Evolutionary conservation across 225 moss, liverwort and hornwort genomes (phyloP).

Genomic region (Neckera pumila): DNA sequence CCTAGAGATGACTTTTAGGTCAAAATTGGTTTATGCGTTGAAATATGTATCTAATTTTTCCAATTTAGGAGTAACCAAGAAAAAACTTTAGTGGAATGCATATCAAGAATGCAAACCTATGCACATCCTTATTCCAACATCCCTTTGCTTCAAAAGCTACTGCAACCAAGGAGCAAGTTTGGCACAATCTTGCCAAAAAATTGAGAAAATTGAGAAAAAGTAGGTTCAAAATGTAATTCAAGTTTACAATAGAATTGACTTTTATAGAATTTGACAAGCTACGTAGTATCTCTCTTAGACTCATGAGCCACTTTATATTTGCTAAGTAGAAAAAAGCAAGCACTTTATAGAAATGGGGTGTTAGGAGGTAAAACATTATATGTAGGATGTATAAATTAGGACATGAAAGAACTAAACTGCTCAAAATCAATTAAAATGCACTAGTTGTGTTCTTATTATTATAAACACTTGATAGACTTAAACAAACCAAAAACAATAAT

Average conservation of each 20-base stretch:
- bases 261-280: neutral
- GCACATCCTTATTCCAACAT: accelerated
- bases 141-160: neutral
- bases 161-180: neutral
- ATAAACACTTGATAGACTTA: too few species aligned
- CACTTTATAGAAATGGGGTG: neutral
- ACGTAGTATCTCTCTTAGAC: neutral
- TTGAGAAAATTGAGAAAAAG: neutral
- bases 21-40: neutral
- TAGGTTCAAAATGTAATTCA: neutral
- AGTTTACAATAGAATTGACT: neutral
- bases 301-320: neutral
- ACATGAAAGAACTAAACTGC: neutral
- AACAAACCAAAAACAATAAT: too few species aligned
- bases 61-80: neutral
- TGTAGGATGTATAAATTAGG: neutral
- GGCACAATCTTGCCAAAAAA: neutral
- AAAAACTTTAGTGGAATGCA: neutral
- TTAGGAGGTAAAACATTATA: neutral
- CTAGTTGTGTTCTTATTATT: too few species aligned
- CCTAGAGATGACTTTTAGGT: neutral
- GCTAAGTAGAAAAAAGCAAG: neutral
- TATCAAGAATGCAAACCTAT: accelerated
- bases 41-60: neutral
- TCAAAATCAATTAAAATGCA: neutral